These are phyloP conservation scores for Panicum hallii DNA, from an alignment of 202 grass and related monocot species.

Conservation along the genomic window DNA sequence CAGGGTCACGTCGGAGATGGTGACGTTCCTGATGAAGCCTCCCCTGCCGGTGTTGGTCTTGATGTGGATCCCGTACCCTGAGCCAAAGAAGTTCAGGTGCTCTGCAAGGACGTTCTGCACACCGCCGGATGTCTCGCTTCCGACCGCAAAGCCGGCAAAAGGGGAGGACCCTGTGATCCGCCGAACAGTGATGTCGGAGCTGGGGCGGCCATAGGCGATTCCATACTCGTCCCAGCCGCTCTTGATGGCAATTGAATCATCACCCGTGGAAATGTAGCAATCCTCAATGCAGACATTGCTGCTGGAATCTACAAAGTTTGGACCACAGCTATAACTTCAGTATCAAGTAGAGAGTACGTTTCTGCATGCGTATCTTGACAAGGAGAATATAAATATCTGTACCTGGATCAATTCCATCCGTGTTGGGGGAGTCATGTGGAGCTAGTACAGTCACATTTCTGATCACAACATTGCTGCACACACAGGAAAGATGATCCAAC, in stretches of 20 bases:
- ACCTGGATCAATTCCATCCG: slow-evolving; percentile 96
- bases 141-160: slow-evolving; percentile 71
- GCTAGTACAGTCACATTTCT: slow-evolving; percentile 82
- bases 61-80: slow-evolving; percentile 78
- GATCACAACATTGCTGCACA: slow-evolving; percentile 85
- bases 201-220: slow-evolving; percentile 66
- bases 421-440: slow-evolving; percentile 90
- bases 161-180: slow-evolving; percentile 71
- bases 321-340: slow-evolving; percentile 35
- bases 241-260: slow-evolving; percentile 82
- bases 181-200: slow-evolving; percentile 75
- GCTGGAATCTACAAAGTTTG: slow-evolving; percentile 77
- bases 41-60: slow-evolving; percentile 89
- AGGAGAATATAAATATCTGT: slow-evolving; percentile 28
- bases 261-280: slow-evolving; percentile 81
- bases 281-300: slow-evolving; percentile 88
- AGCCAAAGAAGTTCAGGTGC: slow-evolving; percentile 68
- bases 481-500: slow-evolving; percentile 36
- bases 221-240: slow-evolving; percentile 97
- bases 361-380: slow-evolving; percentile 20
- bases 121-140: slow-evolving; percentile 82
- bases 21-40: slow-evolving; percentile 85
- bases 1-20: slow-evolving; percentile 75
- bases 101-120: slow-evolving; percentile 76
- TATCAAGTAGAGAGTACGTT: background rate